A percentile compares a stretch with the other conserved stretches of the same genome.
phyloP scores from a whole-genome alignment of 495 filamentous ascomycete genomes.

The Aspergillus campestris region DNA sequence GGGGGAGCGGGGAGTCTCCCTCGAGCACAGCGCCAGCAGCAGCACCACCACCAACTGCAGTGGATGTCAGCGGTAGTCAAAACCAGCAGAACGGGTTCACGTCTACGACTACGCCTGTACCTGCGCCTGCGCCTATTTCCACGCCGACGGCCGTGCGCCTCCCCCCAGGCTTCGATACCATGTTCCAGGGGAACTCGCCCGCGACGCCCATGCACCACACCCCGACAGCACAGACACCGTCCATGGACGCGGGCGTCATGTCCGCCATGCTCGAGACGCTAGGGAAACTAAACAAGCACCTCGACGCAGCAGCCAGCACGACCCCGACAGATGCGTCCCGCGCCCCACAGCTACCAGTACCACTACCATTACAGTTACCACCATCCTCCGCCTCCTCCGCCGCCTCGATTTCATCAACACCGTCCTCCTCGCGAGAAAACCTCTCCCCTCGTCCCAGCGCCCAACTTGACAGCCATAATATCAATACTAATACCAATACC shows the following conservation, averaged over 20 bases:
- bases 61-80: neutral
- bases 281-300: slow-evolving; percentile 31
- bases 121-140: neutral
- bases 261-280: slow-evolving; percentile 31
- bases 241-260: slow-evolving; percentile 2
- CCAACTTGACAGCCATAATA: no score
- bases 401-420: neutral
- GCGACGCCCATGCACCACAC: neutral
- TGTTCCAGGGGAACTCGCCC: neutral
- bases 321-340: no score
- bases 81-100: neutral
- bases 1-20: neutral
- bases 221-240: no score
- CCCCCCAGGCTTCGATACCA: no score
- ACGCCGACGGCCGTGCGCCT: no score
- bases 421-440: neutral
- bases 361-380: no score
- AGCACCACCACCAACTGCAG: slow-evolving; percentile 24
- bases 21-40: slow-evolving; percentile 4
- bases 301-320: slow-evolving; percentile 13
- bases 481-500: no score
- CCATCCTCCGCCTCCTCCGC: no score
- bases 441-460: no score
- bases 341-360: no score
- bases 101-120: neutral